Base-by-base conservation (phyloP, 257 asterid genomes). In the Przewalskia tangutica region DNA sequence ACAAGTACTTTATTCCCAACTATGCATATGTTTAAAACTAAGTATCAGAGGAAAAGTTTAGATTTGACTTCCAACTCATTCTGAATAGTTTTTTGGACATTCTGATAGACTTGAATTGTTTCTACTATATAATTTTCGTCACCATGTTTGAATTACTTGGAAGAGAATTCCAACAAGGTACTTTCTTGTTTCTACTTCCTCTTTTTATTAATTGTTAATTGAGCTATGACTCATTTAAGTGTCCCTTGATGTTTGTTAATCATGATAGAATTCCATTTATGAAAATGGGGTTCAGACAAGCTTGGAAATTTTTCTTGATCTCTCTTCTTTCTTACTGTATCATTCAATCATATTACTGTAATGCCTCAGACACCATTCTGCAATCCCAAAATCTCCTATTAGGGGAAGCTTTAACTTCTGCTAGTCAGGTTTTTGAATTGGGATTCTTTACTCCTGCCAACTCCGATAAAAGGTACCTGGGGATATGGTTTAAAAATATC, bases 401-500 rank as follows among this genome's bases (percentile, higher is more conserved):
- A 8, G 82, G 84, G 46, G 83, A 89, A 23, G 89, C 91, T 48
- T 66, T 93, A 79, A 51, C 84, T 80, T 93, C 97, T 68, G 50
- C 86, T 51, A 77, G 84, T 3, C 66, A 84, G n/a, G 85, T 85
- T 50, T 91, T 91, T 84, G 96, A 92, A 86, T 88, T 93, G 46
- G 98, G 98, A 9, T 92, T 93, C 91, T 93, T 92, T 88, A 12
- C 44, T 17, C 82, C 92, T 44, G 83, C 76, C 8, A 50, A 20
- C 7, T 77, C 92, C 0, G 75, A 83, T 50, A 56, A 64, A 17
- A 83, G 87, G 86, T 91, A 93, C 86, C 63, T 93, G 71, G 98
- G 97, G 58, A 88, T 93, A 67, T 92, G 97, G 96, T 91, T 87
- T 91, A 91, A 88, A 77, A 88, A 79, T 34, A 73, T 65, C 17